Evolutionary conservation across 2,329 filamentous ascomycete genomes (phyloP), one percentile per base, ranked within the genome.

Genomic region (Microdochium trichocladiopsis): DNA sequence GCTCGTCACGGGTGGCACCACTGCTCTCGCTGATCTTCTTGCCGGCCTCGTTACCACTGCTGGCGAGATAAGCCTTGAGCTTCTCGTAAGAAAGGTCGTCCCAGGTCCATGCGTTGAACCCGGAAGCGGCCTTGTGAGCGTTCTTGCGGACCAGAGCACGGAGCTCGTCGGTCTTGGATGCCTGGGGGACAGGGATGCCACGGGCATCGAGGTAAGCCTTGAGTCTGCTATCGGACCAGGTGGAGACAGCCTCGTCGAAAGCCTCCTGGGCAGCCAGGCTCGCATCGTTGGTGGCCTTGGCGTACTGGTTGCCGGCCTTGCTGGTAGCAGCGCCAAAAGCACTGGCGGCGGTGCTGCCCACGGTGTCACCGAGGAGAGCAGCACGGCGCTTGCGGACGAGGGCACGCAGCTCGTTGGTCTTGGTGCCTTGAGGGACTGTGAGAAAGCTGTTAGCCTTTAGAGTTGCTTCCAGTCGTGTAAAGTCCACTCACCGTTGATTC

Each of bases 371-470:
- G 18, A 85, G 74, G 47, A 93, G 75, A 53, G 84, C 75, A 53
- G 87, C 86, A 54, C 88, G 86, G 72, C 95, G 83, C 78, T 94
- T 95, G 66, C 93, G 90, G 57, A 93, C 87, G 56, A 97, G 81
- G 51, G 93, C 91, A 51, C 95, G 77, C 24, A 97, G 80, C 70
- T 99, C 93, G 63, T 96, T 95, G 60, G 83, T 76, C 76, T 88
- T 92, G 64, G 89, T 95, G 48, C 93, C 94, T 66, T 97, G 93
- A 10, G 94, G 94, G 50, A 96, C 90, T 75, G 79, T 16, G 6
- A 79, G 10, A 1, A 33, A 14, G 1, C 22, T 31, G 16, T 37
- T 63, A 48, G 61, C 58, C n/a, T 57, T 25, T n/a, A 31, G 53
- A 50, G n/a, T 9, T 9, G 4, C 33, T 6, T 50, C 22, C 14